Percentiles rank a stretch among this genome's conserved stretches.
Evolutionary conservation across 768 basidiomycete species (phyloP).

Genomic region (Tephrocybe sp.): DNA sequence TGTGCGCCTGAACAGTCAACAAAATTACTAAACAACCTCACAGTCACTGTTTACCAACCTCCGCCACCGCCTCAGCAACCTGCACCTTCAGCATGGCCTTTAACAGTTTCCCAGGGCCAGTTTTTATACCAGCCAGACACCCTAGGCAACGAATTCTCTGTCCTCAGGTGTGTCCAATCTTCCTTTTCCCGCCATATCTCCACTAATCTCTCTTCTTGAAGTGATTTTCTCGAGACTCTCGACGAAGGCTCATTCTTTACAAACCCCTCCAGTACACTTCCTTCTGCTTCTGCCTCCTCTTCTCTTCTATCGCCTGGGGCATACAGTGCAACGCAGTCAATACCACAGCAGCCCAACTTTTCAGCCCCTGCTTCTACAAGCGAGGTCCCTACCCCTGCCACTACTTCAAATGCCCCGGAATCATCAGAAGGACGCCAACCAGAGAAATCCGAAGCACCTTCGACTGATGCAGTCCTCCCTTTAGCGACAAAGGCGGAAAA

Average conservation of each 20-base stretch:
- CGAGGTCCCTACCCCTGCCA: conserved; percentile 1
- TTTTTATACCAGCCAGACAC: conserved; percentile 74
- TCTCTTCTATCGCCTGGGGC: conserved; percentile 46
- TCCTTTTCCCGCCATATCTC: neutral
- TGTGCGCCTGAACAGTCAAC: conserved; percentile 6
- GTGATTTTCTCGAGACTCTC: conserved; percentile 86
- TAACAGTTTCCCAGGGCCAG: conserved; percentile 47
- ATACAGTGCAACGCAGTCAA: conserved; percentile 26
- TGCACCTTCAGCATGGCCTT: conserved; percentile 49
- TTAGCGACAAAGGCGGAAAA: conserved; percentile 81
- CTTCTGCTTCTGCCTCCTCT: conserved; percentile 30
- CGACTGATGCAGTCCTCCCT: conserved; percentile 55
- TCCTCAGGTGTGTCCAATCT: conserved; percentile 55
- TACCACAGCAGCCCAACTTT: conserved; percentile 15
- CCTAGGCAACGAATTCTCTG: conserved; percentile 80
- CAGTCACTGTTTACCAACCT: conserved; percentile 40
- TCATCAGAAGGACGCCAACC: neutral
- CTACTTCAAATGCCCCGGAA: neutral
- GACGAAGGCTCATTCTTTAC: conserved; percentile 84
- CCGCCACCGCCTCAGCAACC: conserved; percentile 27
- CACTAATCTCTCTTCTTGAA: conserved; percentile 24
- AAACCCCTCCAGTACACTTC: conserved; percentile 38
- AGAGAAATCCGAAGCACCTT: conserved; percentile 32
- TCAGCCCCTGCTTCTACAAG: conserved; percentile 10
- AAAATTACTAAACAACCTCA: conserved; percentile 1